phyloP scores from a whole-genome alignment of 192 early-diverging fungal genomes.

The Coemansia sp. region DNA sequence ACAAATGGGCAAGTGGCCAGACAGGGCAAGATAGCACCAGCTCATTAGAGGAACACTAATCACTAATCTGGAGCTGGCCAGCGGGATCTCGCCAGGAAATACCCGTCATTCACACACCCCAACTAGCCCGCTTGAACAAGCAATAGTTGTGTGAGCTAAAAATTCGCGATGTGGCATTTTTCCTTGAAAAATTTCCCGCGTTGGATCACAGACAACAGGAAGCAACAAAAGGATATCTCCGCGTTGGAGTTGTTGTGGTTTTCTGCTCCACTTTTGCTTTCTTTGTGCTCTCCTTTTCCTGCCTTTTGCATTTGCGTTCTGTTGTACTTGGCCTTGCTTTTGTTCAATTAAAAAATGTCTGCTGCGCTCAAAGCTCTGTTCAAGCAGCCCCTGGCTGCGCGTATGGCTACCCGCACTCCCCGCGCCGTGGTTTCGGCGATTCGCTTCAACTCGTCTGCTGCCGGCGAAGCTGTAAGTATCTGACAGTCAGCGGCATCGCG shows the following conservation, averaged over 20 bases:
- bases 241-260: not conserved
- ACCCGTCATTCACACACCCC: not conserved
- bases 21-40: too few relatives aligned
- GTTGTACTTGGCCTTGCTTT: slow-evolving; percentile 1
- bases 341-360: slow-evolving; percentile 23
- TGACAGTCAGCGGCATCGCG: not conserved
- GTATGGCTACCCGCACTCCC: slow-evolving; percentile 35
- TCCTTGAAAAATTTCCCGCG: slow-evolving; percentile 10
- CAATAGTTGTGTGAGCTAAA: not conserved
- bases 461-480: slow-evolving; percentile 40
- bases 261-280: not conserved
- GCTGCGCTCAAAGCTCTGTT: slow-evolving; percentile 35
- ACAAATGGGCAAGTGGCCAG: too few relatives aligned
- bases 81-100: not conserved
- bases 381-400: slow-evolving; percentile 41
- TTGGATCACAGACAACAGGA: not conserved
- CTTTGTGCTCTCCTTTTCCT: slow-evolving; percentile 1
- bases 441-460: slow-evolving; percentile 35
- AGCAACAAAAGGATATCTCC: not conserved
- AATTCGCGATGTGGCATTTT: slow-evolving; percentile 17
- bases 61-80: not conserved
- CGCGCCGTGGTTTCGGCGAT: slow-evolving; percentile 23
- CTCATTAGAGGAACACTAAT: too few relatives aligned
- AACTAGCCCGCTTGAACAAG: not conserved
- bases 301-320: not conserved